Evolutionary conservation across 2,329 filamentous ascomycete species (phyloP).

Genomic region (Apiospora phragmitis): DNA sequence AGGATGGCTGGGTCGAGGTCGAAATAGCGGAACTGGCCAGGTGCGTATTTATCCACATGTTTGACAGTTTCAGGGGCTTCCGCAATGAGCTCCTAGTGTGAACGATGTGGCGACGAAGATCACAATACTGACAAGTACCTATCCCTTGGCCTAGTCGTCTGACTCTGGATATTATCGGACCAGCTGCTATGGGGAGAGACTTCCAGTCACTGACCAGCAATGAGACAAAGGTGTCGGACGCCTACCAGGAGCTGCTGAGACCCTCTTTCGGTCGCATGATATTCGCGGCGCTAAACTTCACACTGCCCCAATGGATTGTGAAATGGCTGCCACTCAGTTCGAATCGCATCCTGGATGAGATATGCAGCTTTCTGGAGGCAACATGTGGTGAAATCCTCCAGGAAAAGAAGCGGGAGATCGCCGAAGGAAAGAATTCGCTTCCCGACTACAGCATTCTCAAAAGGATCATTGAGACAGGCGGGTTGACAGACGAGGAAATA

Average conservation of each 20-base stretch:
- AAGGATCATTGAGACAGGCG: slow-evolving; percentile 35
- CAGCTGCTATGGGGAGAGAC: slow-evolving; percentile 70
- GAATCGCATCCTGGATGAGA: slow-evolving; percentile 61
- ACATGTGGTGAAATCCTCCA: slow-evolving; percentile 55
- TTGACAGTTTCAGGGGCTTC: neutral
- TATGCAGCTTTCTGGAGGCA: neutral
- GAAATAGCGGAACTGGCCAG: neutral
- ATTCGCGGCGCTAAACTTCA: slow-evolving; percentile 22
- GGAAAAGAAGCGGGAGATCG: slow-evolving; percentile 62
- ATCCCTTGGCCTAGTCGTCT: slow-evolving; percentile 46
- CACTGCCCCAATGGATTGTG: slow-evolving; percentile 61
- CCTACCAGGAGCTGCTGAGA: neutral
- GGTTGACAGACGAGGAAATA: slow-evolving; percentile 39
- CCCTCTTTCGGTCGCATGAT: slow-evolving; percentile 58
- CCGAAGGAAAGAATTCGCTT: slow-evolving; percentile 41
- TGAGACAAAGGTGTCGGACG: slow-evolving; percentile 53
- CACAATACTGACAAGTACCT: slow-evolving; percentile 27
- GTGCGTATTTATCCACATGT: neutral
- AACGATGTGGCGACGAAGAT: neutral
- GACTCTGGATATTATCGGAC: slow-evolving; percentile 74
- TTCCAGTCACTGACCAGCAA: slow-evolving; percentile 66
- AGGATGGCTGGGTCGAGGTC: neutral
- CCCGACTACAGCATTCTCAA: slow-evolving; percentile 36
- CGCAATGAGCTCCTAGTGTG: neutral
- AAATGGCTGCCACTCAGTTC: slow-evolving; percentile 65